Evolutionary conservation across 2,329 filamentous ascomycete species (phyloP), one percentile per base, ranked within the genome.

Genomic region (Macrophomina tecta): DNA sequence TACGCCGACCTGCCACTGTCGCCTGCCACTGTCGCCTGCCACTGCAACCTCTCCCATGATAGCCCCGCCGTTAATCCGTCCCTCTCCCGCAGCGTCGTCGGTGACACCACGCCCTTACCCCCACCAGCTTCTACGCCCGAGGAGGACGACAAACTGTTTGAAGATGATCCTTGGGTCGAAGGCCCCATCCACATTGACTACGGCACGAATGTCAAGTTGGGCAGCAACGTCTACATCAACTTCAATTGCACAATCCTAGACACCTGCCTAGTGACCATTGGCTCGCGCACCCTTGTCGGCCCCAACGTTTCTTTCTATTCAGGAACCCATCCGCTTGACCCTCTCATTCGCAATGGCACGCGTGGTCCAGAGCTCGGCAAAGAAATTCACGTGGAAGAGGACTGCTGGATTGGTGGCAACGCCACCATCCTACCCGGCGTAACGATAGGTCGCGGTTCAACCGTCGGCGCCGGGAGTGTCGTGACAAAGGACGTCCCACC

Each of bases 391-490:
- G 88, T 97, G 64, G 92, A 90, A 0, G 89, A 93, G 70, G 93
- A 97, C 80, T 91, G 91, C 66, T 78, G 83, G 82, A 81, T 85
- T 68, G 82, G 83, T 0, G 83, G 82, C 0, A 79, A 82, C 68
- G 81, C 78, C 2, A 76, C 79, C 1, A 86, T 97, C 18, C 80
- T 94, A 51, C 88, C 91, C 0, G 93, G 93, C 0, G 88, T 97
- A 30, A 94, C 86, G 0, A 90, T 97, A 70, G 93, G 93, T 0
- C 83, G 85, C 65, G 92, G 93, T 0, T 84, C 82, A 4, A 91
- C 89, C 0, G 84, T 97, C 68, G 93, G 92, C 0, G 93, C 93
- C 1, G 92, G 90, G 1, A 92, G 90, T 75, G 91, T 96, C 4
- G 92, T 97, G 30, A 95, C 91, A 2, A 95, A 90, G 80, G 83